A percentile compares a stretch with the other conserved stretches of the same genome.
phyloP scores from a whole-genome alignment of 192 early-diverging fungal species.

The Coemansia sp. region DNA sequence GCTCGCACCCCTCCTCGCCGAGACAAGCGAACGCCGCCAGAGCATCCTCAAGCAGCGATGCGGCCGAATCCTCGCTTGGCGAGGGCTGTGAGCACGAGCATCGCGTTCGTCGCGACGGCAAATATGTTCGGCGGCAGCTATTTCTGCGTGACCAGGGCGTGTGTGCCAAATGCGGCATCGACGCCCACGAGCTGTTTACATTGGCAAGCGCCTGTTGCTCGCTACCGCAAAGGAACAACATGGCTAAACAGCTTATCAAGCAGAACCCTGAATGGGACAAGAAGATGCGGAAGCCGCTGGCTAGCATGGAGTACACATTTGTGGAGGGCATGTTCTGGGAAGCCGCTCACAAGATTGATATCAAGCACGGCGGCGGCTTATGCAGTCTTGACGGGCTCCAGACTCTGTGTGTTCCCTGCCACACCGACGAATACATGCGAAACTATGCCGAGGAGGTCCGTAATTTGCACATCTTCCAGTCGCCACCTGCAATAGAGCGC shows the following conservation, averaged over 20 bases:
- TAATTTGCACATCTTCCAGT: conserved; percentile 19
- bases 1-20: conserved; percentile 6
- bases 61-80: conserved; percentile 12
- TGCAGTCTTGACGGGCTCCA: conserved; percentile 48
- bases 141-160: conserved; percentile 44
- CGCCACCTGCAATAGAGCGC: conserved; percentile 7
- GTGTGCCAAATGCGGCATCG: conserved; percentile 39
- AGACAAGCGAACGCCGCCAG: neutral
- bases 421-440: conserved; percentile 34
- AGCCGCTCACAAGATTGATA: conserved; percentile 47
- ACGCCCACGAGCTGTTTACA: conserved; percentile 33
- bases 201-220: conserved; percentile 20
- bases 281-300: conserved; percentile 25
- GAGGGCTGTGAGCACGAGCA: conserved; percentile 53
- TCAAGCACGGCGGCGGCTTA: conserved; percentile 48
- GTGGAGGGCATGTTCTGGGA: conserved; percentile 55
- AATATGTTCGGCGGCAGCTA: conserved; percentile 49
- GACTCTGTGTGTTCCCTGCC: conserved; percentile 52
- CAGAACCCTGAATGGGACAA: conserved; percentile 33
- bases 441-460: conserved; percentile 31
- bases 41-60: neutral
- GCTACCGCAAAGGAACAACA: conserved; percentile 14
- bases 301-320: conserved; percentile 32
- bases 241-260: conserved; percentile 27
- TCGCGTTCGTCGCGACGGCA: conserved; percentile 38